These are phyloP conservation scores for Logfia minima DNA, from an alignment of 129 eudicot species.

Conservation along the genomic window DNA sequence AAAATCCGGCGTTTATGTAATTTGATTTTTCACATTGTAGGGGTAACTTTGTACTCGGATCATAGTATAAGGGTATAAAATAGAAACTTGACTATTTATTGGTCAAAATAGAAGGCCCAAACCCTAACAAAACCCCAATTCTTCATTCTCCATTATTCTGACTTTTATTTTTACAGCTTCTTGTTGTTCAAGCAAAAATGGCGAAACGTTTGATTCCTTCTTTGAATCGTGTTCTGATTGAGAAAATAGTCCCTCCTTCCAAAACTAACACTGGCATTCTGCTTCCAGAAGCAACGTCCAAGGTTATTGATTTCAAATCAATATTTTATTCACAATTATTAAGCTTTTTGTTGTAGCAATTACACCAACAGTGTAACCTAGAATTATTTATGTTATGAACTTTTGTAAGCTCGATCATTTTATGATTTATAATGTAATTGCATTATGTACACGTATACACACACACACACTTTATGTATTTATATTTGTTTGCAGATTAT, in stretches of 20 bases:
- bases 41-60: neutral
- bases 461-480: neutral
- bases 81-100: neutral
- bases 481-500: neutral
- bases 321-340: neutral
- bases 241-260: slow-evolving; percentile 53
- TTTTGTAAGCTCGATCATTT: neutral
- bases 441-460: neutral
- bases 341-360: neutral
- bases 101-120: neutral
- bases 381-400: neutral
- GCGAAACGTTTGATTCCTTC: slow-evolving; percentile 57
- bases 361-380: neutral
- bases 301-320: slow-evolving; percentile 29
- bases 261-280: slow-evolving; percentile 57
- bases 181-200: slow-evolving; percentile 36
- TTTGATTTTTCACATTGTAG: no score
- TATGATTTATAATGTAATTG: slow-evolving; percentile 6
- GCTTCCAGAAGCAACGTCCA: slow-evolving; percentile 54
- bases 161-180: neutral
- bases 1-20: no score
- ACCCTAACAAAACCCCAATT: slow-evolving; percentile 22
- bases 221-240: slow-evolving; percentile 55
- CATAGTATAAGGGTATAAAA: neutral
- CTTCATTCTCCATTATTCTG: slow-evolving; percentile 5